These are phyloP conservation scores for Pezizomycotina sp. DNA, from an alignment of 2,329 filamentous ascomycete species.

Conservation along the genomic window DNA sequence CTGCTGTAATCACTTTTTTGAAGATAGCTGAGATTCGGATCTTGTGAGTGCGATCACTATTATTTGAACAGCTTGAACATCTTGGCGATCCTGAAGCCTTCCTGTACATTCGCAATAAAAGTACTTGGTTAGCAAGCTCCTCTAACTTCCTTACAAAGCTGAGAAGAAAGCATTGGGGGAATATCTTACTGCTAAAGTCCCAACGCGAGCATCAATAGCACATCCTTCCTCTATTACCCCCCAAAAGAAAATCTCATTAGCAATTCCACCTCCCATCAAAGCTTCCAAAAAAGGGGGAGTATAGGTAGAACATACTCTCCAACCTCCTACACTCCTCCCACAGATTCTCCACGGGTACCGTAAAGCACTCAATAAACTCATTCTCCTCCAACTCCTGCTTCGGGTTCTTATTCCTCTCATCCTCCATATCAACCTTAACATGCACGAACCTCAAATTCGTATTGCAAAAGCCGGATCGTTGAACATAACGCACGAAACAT, in stretches of 20 bases:
- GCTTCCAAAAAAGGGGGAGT: too few species aligned
- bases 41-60: too few species aligned
- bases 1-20: too few species aligned
- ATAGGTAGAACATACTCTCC: too few species aligned
- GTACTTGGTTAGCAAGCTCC: too few species aligned
- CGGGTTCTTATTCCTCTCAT: slow-evolving; percentile 33
- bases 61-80: slow-evolving; percentile 27
- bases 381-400: slow-evolving; percentile 36
- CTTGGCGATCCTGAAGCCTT: slow-evolving; percentile 30
- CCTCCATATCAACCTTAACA: slow-evolving; percentile 33
- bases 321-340: slow-evolving; percentile 33
- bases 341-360: slow-evolving; percentile 33
- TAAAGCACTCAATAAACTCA: slow-evolving; percentile 39
- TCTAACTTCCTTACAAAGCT: too few species aligned
- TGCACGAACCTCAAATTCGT: slow-evolving; percentile 32
- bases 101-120: too few species aligned
- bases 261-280: too few species aligned
- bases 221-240: slow-evolving; percentile 28
- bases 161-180: too few species aligned
- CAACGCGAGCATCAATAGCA: slow-evolving; percentile 31
- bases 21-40: too few species aligned
- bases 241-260: too few species aligned
- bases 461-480: slow-evolving; percentile 24
- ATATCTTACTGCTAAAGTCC: slow-evolving; percentile 29
- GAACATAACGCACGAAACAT: slow-evolving; percentile 26